Percentiles rank a stretch among this genome's conserved stretches.
Evolutionary conservation across 768 basidiomycete genomes (phyloP).

Genomic region (Russula compacta): DNA sequence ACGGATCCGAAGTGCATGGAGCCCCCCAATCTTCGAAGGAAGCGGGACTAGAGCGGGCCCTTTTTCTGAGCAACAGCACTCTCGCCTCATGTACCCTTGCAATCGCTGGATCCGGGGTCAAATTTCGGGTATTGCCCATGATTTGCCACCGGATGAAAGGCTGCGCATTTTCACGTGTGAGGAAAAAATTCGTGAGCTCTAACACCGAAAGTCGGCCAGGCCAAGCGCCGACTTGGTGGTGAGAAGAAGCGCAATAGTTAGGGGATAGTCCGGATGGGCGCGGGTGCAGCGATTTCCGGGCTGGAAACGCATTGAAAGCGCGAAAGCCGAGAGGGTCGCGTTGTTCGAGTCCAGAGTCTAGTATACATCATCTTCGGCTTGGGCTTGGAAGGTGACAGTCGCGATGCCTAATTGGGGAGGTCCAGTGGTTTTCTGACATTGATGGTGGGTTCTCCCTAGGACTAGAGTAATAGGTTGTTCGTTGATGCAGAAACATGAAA

Average conservation of each 20-base stretch:
- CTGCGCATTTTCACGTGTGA: not conserved
- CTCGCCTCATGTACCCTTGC: slow-evolving; percentile 1
- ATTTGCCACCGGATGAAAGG: slow-evolving; percentile 8
- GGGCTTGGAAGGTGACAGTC: not conserved
- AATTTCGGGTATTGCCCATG: slow-evolving; percentile 1
- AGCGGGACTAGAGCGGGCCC: slow-evolving; percentile 2
- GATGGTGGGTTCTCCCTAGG: not conserved
- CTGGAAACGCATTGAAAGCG: not conserved
- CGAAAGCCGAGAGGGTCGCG: not conserved
- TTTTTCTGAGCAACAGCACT: not conserved
- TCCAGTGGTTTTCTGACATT: not conserved
- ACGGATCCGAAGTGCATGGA: not conserved
- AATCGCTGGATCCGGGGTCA: not conserved
- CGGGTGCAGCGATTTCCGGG: slow-evolving; percentile 1
- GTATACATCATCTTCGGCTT: not conserved
- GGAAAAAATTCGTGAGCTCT: not conserved
- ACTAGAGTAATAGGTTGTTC: not conserved
- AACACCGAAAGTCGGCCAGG: slow-evolving; percentile 3
- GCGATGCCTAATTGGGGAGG: not conserved
- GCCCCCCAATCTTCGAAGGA: not conserved
- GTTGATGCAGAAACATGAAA: not conserved
- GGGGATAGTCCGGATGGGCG: not conserved
- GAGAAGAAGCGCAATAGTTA: not conserved
- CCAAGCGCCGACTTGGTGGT: not conserved
- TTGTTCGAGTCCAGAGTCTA: not conserved